Percentiles rank a stretch among this genome's conserved stretches.
Evolutionary conservation across 345 rosid species (phyloP).

Genomic region (Syzygium aqueum): DNA sequence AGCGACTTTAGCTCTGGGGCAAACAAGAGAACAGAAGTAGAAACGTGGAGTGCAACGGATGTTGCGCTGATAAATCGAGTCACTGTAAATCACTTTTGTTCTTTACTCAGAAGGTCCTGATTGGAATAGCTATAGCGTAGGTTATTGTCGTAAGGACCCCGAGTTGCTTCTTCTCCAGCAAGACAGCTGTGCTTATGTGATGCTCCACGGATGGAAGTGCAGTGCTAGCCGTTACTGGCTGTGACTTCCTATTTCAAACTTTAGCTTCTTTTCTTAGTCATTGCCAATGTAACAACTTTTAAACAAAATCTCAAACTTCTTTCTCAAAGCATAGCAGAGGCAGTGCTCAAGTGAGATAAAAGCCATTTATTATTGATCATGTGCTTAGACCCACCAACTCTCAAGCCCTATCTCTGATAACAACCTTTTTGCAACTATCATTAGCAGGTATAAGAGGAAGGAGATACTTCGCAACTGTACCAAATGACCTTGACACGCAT

Average conservation of each 20-base stretch:
- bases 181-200: background rate
- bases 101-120: background rate
- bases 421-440: background rate
- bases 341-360: background rate
- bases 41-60: constrained; percentile 25
- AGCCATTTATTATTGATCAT: background rate
- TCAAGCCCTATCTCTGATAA: background rate
- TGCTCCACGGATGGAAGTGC: background rate
- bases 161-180: background rate
- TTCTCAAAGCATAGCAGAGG: background rate
- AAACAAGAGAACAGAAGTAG: constrained; percentile 24
- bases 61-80: background rate
- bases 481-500: constrained; percentile 78
- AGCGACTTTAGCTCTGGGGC: background rate
- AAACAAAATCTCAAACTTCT: no score
- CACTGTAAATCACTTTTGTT: background rate
- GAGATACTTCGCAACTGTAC: constrained; percentile 40
- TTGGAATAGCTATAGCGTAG: background rate
- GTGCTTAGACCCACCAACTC: background rate
- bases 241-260: background rate
- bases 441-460: constrained; percentile 38
- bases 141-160: background rate
- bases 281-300: no score
- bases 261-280: background rate
- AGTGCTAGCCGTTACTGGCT: background rate